Conservation (phyloP, 257 asterid species). For the Nicotiana obtusifolia region DNA sequence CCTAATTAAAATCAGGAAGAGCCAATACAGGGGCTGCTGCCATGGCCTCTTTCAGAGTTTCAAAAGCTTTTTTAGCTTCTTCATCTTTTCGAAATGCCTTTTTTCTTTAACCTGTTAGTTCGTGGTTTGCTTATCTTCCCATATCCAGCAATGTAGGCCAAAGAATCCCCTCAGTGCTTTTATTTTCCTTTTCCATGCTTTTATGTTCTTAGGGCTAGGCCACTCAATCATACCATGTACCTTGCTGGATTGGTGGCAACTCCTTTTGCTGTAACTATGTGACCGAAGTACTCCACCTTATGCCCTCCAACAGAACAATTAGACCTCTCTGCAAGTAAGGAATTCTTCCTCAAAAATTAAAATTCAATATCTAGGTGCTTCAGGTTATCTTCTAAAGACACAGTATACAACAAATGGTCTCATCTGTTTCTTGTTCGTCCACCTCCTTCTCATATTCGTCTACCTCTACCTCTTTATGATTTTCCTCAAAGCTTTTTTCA, state of each 20-base stretch:
- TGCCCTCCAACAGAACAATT: neutral
- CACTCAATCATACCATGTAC: neutral
- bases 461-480: too few relatives aligned
- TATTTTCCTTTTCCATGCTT: neutral
- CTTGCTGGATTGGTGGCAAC: neutral
- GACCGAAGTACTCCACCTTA: neutral
- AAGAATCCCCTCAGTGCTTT: neutral
- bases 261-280: neutral
- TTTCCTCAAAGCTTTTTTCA: too few relatives aligned
- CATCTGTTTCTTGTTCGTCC: too few relatives aligned
- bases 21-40: neutral
- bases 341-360: too few relatives aligned
- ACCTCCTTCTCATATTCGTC: too few relatives aligned
- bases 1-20: neutral
- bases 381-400: too few relatives aligned
- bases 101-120: neutral
- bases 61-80: neutral
- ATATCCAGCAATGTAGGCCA: neutral
- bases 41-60: neutral
- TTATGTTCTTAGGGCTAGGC: neutral
- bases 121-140: neutral
- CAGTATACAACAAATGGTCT: too few relatives aligned
- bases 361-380: too few relatives aligned
- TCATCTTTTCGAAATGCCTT: neutral
- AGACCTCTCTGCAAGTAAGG: too few relatives aligned